A percentile compares a stretch with the other conserved stretches of the same genome.
Conservation (phyloP, 1,284 basidiomycete genomes). For the Earliella scabrosa region DNA sequence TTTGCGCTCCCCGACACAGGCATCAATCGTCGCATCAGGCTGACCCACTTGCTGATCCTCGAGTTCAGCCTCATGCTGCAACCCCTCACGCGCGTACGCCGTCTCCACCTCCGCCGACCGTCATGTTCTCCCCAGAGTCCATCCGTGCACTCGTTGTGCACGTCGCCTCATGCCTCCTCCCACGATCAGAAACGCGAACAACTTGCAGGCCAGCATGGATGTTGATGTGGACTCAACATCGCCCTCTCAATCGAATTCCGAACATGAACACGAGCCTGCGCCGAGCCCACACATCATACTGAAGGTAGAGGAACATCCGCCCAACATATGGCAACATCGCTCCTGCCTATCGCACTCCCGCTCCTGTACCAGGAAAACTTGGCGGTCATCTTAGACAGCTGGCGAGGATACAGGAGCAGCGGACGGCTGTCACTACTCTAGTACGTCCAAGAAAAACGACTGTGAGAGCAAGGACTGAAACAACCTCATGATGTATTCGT, state of each 20-base stretch:
- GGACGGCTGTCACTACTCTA: neutral
- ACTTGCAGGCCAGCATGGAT: neutral
- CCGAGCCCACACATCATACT: neutral
- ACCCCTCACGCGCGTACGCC: neutral
- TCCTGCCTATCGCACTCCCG: neutral
- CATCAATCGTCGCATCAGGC: neutral
- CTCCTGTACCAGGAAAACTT: slow-evolving; percentile 9
- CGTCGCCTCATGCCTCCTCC: slow-evolving; percentile 17
- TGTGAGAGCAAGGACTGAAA: too few species aligned
- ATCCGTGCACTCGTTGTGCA: slow-evolving; percentile 12
- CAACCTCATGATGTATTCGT: too few species aligned
- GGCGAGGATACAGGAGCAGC: neutral
- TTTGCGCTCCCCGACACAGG: neutral
- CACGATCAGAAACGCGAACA: neutral
- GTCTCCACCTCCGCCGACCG: neutral
- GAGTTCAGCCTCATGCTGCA: neutral
- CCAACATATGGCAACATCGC: slow-evolving; percentile 20
- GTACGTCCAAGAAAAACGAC: slow-evolving; percentile 7
- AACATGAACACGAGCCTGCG: neutral
- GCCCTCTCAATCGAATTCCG: neutral
- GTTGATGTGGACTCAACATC: neutral
- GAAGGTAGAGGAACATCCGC: slow-evolving; percentile 5
- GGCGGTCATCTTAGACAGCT: slow-evolving; percentile 6
- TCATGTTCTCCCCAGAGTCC: neutral
- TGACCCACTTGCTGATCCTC: neutral